Base-by-base conservation (phyloP, 257 asterid genomes). In the Solanum infundibuliforme region DNA sequence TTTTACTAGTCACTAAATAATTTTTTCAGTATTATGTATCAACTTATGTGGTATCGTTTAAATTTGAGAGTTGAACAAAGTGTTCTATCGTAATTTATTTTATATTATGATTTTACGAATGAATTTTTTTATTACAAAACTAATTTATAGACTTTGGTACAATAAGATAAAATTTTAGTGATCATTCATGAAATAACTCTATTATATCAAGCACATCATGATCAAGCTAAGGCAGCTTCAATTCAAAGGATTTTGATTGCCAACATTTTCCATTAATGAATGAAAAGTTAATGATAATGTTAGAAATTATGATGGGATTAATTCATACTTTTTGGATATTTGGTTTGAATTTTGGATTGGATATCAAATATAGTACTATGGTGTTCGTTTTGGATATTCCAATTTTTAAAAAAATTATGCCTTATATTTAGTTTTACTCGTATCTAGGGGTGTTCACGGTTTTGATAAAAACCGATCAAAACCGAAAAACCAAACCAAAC, bases 61-160 rank as follows among this genome's bases (percentile, higher is more conserved):
- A 27, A 68, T 68, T 68, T 25, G 0, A 65, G 0, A 58, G 4
- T 58, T 21, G 0, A 58, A 20, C 0, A 0, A 58, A 20, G 0
- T 1, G 1, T 60, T n/a, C 5, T 62, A 10, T n/a, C 3, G 1
- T 5, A 1, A n/a, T 1, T 23, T 4, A 2, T 60, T 60, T 23
- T 60, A 60, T 58, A 52, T 52, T 16, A 18, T 7, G 25, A 0
- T 0, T 48, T 48, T 48, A 9, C 16, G 21, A 27, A 2, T 23
- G 58, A 4, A 4, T 41, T 12, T n/a, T 11, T 65, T 12, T 25
- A 5, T 66, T 66, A 25, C 2, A 66, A 29, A 69, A 66, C 8
- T 29, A 69, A 6, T 29, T 69, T 29, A 1, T 0, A 27, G 9
- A 68, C 2, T 27, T 12, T 27, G 34, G 6, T 6, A 27, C 0